A percentile compares a stretch with the other conserved stretches of the same genome.
Evolutionary conservation across 2,329 filamentous ascomycete species (phyloP).

Genomic region (Microsporum audouinii): DNA sequence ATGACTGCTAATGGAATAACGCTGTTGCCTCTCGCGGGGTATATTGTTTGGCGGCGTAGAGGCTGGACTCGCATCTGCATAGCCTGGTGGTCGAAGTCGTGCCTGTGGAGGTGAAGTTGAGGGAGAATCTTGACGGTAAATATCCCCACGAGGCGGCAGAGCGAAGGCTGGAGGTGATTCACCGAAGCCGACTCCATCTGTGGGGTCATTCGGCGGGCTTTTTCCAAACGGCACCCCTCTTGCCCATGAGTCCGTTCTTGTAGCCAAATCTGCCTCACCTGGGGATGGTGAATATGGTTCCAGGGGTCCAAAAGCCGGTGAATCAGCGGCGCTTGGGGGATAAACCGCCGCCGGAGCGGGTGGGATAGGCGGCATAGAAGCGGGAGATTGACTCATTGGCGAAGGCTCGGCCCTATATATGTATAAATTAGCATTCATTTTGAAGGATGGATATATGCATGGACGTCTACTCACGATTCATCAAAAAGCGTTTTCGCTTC

Average conservation of each 20-base stretch:
- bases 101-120: slow-evolving; percentile 33
- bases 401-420: background rate
- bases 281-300: slow-evolving; percentile 22
- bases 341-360: slow-evolving; percentile 5
- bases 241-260: slow-evolving; percentile 35
- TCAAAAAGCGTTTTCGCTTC: slow-evolving; percentile 22
- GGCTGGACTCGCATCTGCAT: slow-evolving; percentile 29
- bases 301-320: slow-evolving; percentile 31
- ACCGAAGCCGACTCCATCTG: slow-evolving; percentile 25
- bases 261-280: slow-evolving; percentile 25
- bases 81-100: slow-evolving; percentile 33
- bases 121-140: slow-evolving; percentile 32
- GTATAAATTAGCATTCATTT: background rate
- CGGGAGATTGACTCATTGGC: background rate
- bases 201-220: slow-evolving; percentile 32
- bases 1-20: slow-evolving; percentile 28
- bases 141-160: slow-evolving; percentile 25
- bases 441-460: background rate
- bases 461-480: slow-evolving; percentile 24
- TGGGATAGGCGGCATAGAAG: background rate
- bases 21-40: slow-evolving; percentile 30
- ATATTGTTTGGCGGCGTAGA: slow-evolving; percentile 28
- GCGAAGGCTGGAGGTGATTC: slow-evolving; percentile 33
- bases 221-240: slow-evolving; percentile 35
- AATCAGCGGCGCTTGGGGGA: slow-evolving; percentile 21